Evolutionary conservation across 805 yeast species (phyloP), one percentile per base, ranked within the genome.

Genomic region (Saccharomycopsis vini): DNA sequence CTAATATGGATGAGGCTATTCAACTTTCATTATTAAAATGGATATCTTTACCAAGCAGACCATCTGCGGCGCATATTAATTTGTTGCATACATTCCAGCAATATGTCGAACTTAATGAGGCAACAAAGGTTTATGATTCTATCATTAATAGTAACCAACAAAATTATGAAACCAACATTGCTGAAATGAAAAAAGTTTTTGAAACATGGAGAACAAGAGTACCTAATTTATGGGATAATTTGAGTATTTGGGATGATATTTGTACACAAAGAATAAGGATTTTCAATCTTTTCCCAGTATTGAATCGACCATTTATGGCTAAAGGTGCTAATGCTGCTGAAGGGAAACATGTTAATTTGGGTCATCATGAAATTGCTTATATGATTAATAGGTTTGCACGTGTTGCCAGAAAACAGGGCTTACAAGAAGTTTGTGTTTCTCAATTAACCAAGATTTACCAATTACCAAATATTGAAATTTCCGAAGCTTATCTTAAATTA

Each of bases 191-290:
- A 63, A 74, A 97, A 45, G 95, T 92, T 0, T 64, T 92, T 31
- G 96, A 88, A 59, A 95, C 95, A 1, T 92, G 99, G 99, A 72
- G 98, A 56, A 98, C 92, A 58, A 78, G 99, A 50, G 67, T 94
- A 40, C 99, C 99, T 10, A 92, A 92, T 55, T 68, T 76, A 5
- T 90, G 97, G 96, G 99, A 92, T 62, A 98, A 94, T 60, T 88
- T 92, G 56, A 88, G 86, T 58, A 75, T 89, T 49, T 92, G 99
- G 99, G 88, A 94, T 53, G 99, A 92, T 58, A 65, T 92, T 47
- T 95, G 90, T 3, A 89, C 98, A 0, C 94, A 98, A 97, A 73
- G 99, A 54, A 96, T 90, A 61, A 97, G 90, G 64, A 96, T 95
- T 0, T 92, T 92, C 70, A 89, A 86, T 51, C 95, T 90, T 18